A percentile compares a stretch with the other conserved stretches of the same genome.
Evolutionary conservation across 2,329 filamentous ascomycete genomes (phyloP).

Genomic region (Annulohypoxylon truncatum): DNA sequence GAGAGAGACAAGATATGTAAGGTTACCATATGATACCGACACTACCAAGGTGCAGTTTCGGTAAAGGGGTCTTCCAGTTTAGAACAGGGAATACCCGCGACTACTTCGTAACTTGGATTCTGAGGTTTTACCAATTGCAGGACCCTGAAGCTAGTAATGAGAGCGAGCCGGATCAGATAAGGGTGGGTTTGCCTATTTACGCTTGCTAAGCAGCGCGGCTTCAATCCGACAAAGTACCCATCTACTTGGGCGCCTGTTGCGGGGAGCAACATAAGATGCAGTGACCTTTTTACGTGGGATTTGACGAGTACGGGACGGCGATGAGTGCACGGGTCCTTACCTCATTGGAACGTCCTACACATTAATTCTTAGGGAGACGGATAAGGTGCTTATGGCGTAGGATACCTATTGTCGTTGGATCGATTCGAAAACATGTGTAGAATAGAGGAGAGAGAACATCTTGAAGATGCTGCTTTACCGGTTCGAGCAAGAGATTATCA

Average conservation of each 20-base stretch:
- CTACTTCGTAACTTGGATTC: background rate
- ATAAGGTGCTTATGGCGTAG: background rate
- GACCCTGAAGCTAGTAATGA: background rate
- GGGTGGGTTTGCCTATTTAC: background rate
- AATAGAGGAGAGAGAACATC: background rate
- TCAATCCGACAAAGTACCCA: conserved; percentile 7
- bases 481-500: conserved; percentile 9
- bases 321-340: background rate
- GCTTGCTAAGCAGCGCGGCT: conserved; percentile 26
- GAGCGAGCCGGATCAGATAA: background rate
- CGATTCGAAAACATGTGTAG: conserved; percentile 20
- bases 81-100: background rate
- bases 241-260: conserved; percentile 17
- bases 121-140: background rate
- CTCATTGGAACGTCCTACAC: conserved; percentile 10
- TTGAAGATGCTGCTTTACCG: background rate
- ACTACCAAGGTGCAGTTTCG: background rate
- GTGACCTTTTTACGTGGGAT: conserved; percentile 22
- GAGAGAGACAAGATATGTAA: background rate
- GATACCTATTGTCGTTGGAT: background rate
- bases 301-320: background rate
- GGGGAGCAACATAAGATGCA: conserved; percentile 11
- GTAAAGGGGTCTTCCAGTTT: background rate
- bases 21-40: background rate
- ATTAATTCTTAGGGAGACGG: background rate